Evolutionary conservation across 1,139 yeast species (phyloP), one percentile per base, ranked within the genome.

Genomic region (Kodamaea sp.): DNA sequence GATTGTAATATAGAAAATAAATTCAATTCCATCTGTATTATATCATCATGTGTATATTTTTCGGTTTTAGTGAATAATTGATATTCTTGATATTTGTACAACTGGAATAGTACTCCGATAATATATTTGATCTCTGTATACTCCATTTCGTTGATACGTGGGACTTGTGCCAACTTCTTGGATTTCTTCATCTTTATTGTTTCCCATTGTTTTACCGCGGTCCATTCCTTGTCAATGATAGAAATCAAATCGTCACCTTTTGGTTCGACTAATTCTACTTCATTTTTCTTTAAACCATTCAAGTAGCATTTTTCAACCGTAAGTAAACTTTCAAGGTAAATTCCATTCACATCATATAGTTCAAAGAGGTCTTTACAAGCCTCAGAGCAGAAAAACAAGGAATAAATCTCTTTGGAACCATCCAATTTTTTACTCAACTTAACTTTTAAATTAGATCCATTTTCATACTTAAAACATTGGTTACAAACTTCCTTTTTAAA

Each of bases 401-500:
- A 50, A 23, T 39, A 38, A 2, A 29, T 25, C 15, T 34, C 40
- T 11, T 36, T 40, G 23, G 38, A 26, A 5, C 43, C 44, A 23
- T 40, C 40, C 33, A 35, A 40, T 44, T 42, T 42, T 35, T 42
- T 40, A 33, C 48, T 32, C 27, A 43, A 7, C 38, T 64, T 70
- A 30, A 49, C 49, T 45, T 75, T 80, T 62, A 78, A 63, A 28
- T 65, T 59, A 31, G 56, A 60, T 1, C 86, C 85, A 48, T 68
- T 57, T 31, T 67, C 65, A 51, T 79, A 82, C 2, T 47, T 45
- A 50, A 71, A 79, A 51, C 90, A 83, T 41, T 55, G 50, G 4
- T 73, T 67, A 52, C 90, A 83, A 1, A 79, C 84, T 50, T 83
- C 89, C 50, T 81, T 81, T 40, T 78, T 72, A 54, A 79, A 82